A percentile compares a stretch with the other conserved stretches of the same genome.
Conservation (phyloP, 139 green algal genomes). For the Coccomyxa sp. region DNA sequence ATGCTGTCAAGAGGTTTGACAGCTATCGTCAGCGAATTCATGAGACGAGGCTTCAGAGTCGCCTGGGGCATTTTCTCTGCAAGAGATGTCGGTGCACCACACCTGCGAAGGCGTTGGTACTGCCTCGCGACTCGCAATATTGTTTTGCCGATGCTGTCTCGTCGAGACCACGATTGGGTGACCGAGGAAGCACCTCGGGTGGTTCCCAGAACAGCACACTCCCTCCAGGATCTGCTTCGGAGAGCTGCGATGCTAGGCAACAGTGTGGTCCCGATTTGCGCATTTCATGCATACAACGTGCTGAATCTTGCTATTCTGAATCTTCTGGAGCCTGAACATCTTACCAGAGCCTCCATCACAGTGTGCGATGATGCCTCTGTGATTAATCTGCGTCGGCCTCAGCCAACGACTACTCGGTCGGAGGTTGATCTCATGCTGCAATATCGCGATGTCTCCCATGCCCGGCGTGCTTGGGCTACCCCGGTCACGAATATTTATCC, state of each 20-base stretch:
- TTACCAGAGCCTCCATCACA: neutral
- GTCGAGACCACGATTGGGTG: neutral
- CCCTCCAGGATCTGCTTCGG: neutral
- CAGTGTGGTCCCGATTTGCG: neutral
- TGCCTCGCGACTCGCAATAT: neutral
- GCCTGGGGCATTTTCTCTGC: neutral
- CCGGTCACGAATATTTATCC: neutral
- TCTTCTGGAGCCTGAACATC: neutral
- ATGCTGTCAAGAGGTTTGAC: slow-evolving; percentile 1
- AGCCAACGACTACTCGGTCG: neutral
- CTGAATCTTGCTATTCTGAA: neutral
- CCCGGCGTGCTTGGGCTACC: neutral
- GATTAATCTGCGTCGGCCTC: neutral
- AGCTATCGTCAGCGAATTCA: slow-evolving; percentile 1
- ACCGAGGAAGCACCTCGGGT: neutral
- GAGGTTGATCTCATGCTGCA: neutral
- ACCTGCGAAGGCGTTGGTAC: neutral
- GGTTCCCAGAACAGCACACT: neutral
- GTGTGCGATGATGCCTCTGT: neutral
- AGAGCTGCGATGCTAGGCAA: neutral
- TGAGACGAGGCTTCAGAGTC: neutral
- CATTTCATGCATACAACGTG: neutral
- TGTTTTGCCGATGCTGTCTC: neutral
- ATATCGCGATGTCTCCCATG: neutral
- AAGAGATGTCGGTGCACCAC: neutral